Evolutionary conservation across 768 basidiomycete genomes (phyloP).

Genomic region (Lactarius sanguifluus): DNA sequence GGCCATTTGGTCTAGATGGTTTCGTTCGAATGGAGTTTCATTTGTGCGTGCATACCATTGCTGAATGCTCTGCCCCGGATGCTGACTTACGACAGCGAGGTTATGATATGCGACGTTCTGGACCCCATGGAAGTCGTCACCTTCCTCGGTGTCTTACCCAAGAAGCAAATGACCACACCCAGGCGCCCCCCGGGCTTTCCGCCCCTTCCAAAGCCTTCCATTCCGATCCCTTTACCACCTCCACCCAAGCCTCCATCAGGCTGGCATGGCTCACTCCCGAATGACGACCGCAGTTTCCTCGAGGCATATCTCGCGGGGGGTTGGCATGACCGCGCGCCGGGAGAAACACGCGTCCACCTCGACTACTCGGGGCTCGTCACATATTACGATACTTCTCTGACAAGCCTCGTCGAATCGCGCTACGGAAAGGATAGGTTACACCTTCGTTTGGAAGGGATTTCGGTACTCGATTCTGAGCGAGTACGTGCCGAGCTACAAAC

Average conservation of each 20-base stretch:
- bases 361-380: conserved; percentile 45
- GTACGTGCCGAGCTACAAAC: conserved; percentile 31
- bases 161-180: not conserved
- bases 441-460: conserved; percentile 40
- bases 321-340: conserved; percentile 46
- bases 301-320: conserved; percentile 39
- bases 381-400: conserved; percentile 43
- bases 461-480: conserved; percentile 32
- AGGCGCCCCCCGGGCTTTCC: not conserved
- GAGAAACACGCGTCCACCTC: conserved; percentile 45
- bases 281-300: not conserved
- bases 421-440: conserved; percentile 37
- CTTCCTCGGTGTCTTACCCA: conserved; percentile 15
- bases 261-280: conserved; percentile 24
- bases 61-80: too few species aligned
- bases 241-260: conserved; percentile 21
- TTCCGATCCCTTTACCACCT: not conserved
- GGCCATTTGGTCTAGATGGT: conserved; percentile 36
- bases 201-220: too few species aligned
- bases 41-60: conserved; percentile 19
- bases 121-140: conserved; percentile 23
- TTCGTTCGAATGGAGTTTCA: conserved; percentile 34
- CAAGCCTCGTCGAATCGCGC: conserved; percentile 39
- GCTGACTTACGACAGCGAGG: conserved; percentile 9
- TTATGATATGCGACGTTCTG: conserved; percentile 3